Base-by-base conservation (phyloP, 2,329 filamentous ascomycete species). In the Trichophyton schoenleinii region DNA sequence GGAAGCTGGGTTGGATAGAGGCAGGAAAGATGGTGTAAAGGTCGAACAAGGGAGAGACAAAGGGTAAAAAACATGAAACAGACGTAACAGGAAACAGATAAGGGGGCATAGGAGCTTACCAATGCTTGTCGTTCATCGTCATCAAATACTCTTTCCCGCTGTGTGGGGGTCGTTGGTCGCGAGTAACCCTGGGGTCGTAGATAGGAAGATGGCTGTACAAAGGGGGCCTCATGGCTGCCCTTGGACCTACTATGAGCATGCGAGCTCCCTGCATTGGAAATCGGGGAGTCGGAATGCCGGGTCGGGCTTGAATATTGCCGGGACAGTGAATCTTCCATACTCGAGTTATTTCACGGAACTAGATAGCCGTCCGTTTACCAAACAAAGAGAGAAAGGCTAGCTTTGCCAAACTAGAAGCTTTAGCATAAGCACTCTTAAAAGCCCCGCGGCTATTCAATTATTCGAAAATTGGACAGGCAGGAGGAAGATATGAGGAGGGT, bases 181-280 rank as follows among this genome's bases (percentile, higher is more conserved):
- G 75, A 73, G 53, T 69, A 65, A 61, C 68, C 68, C 63, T 70
- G 69, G 60, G 72, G 75, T 60, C 74, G 76, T 66, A 79, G 72
- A 67, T 77, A 77, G 64, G 76, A 78, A 66, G 76, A 75, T 64
- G 76, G 78, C 70, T 78, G 74, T 67, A 79, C 75, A 67, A 78
- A 79, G 67, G 69, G 72, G 62, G 64, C 69, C 72, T 77, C 77
- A 72, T 78, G 75, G 75, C 72, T 70, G 59, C 60, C 60, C 60
- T 58, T 64, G 31, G 60, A 48, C 61, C 59, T 60, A 58, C 62
- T 62, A 53, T 62, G 58, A 55, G 61, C 59, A 61, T 61, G 60
- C 42, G 63, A 63, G 60, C 63, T 59, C 57, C 64, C 57, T 34
- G 66, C 2, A 55, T 34, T 25, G 28, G 49, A 63, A 48, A 64